These are phyloP conservation scores for Elaeis oleifera DNA, from an alignment of 202 grass and related monocot genomes.

Conservation along the genomic window DNA sequence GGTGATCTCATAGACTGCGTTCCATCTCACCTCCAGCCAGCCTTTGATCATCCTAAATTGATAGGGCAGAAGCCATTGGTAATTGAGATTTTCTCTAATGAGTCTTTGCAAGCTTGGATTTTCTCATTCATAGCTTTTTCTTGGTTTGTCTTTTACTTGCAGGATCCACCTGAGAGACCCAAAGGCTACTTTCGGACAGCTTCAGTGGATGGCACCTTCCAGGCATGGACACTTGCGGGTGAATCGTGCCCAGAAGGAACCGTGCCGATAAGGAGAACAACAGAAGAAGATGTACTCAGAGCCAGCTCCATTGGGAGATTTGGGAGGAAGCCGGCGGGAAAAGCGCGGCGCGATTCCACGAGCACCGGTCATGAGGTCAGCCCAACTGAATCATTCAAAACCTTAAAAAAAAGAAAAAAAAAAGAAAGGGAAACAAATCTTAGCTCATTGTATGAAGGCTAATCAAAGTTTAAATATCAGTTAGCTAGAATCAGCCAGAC, in stretches of 20 bases:
- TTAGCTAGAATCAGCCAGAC: no score
- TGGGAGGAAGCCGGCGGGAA: slow-evolving; percentile 8
- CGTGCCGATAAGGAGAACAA: slow-evolving; percentile 18
- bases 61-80: slow-evolving; percentile 2
- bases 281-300: slow-evolving; percentile 1
- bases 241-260: slow-evolving; percentile 12
- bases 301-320: slow-evolving; percentile 7
- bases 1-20: slow-evolving; percentile 20
- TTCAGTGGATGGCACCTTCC: neutral
- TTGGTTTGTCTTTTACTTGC: neutral
- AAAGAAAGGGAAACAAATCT: no score
- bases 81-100: neutral
- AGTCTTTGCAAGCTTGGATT: no score
- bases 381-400: neutral
- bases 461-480: no score
- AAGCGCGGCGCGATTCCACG: slow-evolving; percentile 7
- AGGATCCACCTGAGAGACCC: slow-evolving; percentile 18
- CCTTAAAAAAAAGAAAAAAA: neutral
- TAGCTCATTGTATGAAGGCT: no score
- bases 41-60: slow-evolving; percentile 19
- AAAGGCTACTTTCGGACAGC: neutral
- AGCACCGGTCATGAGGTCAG: slow-evolving; percentile 13
- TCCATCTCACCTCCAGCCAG: slow-evolving; percentile 15
- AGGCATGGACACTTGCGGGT: slow-evolving; percentile 6
- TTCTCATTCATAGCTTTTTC: no score